Conservation (phyloP, 495 filamentous ascomycete species). For the Neurospora cerealis region DNA sequence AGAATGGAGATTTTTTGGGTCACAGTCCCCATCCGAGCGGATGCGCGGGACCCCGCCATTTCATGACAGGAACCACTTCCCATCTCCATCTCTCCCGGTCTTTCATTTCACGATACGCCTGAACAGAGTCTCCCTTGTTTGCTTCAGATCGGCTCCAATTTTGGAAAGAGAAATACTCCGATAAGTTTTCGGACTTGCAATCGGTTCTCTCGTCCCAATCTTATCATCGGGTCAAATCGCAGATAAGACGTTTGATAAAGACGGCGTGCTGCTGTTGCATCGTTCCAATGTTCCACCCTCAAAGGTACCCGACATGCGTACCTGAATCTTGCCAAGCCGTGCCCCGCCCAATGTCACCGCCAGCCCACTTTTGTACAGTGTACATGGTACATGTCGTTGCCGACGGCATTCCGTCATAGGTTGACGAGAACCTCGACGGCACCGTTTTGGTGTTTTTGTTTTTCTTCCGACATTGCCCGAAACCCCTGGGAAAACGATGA, state of each 20-base stretch:
- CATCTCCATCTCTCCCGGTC: background rate
- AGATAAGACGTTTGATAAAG: background rate
- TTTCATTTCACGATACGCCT: background rate
- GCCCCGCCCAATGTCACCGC: constrained; percentile 4
- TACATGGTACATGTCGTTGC: constrained; percentile 8
- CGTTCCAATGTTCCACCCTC: background rate
- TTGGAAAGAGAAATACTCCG: background rate
- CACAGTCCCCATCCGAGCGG: background rate
- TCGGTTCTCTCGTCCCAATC: background rate
- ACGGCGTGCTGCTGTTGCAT: background rate
- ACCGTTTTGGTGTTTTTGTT: background rate
- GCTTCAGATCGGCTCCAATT: background rate
- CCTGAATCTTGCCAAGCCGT: background rate
- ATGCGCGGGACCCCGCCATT: background rate
- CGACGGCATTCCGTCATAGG: constrained; percentile 19
- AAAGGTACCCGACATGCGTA: background rate
- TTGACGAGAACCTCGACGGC: background rate
- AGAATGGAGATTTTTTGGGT: background rate
- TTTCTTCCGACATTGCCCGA: constrained; percentile 20
- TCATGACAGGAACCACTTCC: background rate
- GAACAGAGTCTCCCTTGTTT: background rate
- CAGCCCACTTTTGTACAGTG: background rate
- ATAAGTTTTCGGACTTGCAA: background rate
- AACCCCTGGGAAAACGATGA: background rate
- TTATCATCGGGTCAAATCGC: background rate